Percentiles rank a stretch among this genome's conserved stretches.
phyloP scores from a whole-genome alignment of 2,329 filamentous ascomycete genomes.

The Aureobasidium uvarum region DNA sequence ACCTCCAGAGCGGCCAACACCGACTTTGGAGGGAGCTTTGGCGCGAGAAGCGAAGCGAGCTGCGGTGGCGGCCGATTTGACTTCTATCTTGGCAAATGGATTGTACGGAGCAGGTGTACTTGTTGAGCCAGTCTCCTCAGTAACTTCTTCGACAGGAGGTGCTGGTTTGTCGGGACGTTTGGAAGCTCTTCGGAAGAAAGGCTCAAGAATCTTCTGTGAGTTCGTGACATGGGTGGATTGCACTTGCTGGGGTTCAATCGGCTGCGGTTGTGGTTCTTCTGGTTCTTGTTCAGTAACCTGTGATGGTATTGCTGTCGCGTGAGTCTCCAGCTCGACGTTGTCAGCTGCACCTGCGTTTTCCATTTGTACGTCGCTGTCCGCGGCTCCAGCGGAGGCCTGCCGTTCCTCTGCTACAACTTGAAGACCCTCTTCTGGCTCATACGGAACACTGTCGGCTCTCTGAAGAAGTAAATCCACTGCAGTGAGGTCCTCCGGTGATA shows the following conservation, averaged over 20 bases:
- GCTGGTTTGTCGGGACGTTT: neutral
- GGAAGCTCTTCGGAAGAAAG: slow-evolving; percentile 15
- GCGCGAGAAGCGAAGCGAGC: neutral
- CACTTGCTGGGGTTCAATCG: neutral
- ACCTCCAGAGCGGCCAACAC: slow-evolving; percentile 40
- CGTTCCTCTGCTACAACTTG: neutral
- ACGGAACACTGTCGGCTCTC: neutral
- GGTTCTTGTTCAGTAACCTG: neutral
- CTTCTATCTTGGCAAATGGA: neutral
- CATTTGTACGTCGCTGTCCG: slow-evolving; percentile 5
- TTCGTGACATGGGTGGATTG: neutral
- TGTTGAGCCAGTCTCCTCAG: neutral
- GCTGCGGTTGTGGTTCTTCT: neutral
- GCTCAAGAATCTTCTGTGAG: slow-evolving; percentile 3
- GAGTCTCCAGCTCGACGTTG: neutral
- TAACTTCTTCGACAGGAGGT: neutral
- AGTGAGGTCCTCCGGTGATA: neutral
- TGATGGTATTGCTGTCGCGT: neutral
- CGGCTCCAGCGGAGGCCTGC: neutral
- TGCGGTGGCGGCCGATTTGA: neutral
- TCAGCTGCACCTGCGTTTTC: neutral
- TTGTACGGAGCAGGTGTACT: slow-evolving; percentile 11
- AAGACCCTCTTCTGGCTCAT: neutral
- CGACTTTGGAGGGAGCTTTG: slow-evolving; percentile 23
- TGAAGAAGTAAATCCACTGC: slow-evolving; percentile 12